Conservation (phyloP, 352 stramenopile species). For the Pythium apleroticum region DNA sequence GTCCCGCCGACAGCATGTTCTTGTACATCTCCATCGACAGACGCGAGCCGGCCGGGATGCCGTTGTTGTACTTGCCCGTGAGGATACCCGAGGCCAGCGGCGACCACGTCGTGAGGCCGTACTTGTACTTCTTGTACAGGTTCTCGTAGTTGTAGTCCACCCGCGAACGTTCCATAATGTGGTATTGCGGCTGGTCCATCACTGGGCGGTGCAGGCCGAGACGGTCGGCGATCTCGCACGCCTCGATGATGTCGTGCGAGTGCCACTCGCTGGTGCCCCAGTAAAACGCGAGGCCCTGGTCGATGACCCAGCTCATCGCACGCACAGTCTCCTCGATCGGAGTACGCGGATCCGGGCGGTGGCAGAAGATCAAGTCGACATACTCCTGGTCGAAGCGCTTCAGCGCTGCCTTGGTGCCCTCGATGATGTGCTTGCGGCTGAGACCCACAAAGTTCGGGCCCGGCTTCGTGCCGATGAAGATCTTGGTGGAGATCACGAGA, state of each 20-base stretch:
- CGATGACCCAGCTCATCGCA: conserved; percentile 71
- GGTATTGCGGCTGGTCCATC: conserved; percentile 73
- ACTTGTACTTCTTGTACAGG: conserved; percentile 75
- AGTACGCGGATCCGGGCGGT: conserved; percentile 56
- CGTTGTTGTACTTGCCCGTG: conserved; percentile 83
- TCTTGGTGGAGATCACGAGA: conserved; percentile 68
- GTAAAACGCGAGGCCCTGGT: conserved; percentile 60
- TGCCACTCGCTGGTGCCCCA: conserved; percentile 82
- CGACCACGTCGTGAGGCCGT: conserved; percentile 74
- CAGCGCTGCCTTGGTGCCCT: conserved; percentile 58
- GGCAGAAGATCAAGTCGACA: conserved; percentile 71
- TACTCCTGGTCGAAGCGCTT: conserved; percentile 57
- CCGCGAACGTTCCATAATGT: conserved; percentile 67
- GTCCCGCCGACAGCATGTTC: conserved; percentile 43
- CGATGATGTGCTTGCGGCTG: conserved; percentile 61
- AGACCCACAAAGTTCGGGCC: conserved; percentile 41
- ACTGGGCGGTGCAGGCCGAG: conserved; percentile 37
- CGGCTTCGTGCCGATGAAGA: conserved; percentile 49
- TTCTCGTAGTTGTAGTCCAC: conserved; percentile 74
- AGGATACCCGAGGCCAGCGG: conserved; percentile 67
- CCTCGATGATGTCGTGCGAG: conserved; percentile 67
- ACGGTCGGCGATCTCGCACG: conserved; percentile 46
- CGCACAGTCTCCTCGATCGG: conserved; percentile 75
- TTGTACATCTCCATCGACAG: conserved; percentile 55
- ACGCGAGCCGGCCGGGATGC: conserved; percentile 67